Conservation (phyloP, 768 basidiomycete genomes). For the Collybia mongolica region DNA sequence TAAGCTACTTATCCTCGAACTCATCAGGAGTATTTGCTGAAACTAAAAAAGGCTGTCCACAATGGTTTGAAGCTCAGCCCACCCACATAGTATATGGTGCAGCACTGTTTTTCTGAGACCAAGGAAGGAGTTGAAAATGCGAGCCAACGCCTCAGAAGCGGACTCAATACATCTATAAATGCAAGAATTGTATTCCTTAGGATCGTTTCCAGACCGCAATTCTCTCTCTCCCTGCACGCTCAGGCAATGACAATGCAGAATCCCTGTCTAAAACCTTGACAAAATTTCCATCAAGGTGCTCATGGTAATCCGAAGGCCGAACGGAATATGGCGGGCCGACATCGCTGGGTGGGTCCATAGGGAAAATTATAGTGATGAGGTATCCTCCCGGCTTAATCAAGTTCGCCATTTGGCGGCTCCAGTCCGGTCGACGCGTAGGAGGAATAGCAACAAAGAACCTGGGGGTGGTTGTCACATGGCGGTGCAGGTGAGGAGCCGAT, state of each 20-base stretch:
- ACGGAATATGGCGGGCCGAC: conserved; percentile 66
- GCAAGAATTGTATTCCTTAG: conserved; percentile 1
- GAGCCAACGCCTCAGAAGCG: too few species aligned
- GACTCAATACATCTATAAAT: too few species aligned
- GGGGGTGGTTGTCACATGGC: neutral
- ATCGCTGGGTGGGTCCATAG: conserved; percentile 42
- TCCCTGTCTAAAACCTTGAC: conserved; percentile 51
- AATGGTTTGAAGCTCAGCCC: conserved; percentile 87
- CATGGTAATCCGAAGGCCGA: conserved; percentile 51
- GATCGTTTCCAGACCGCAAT: conserved; percentile 53
- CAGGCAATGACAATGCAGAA: conserved; percentile 37
- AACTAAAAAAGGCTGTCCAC: conserved; percentile 64
- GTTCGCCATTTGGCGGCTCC: conserved; percentile 56
- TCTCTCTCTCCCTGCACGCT: conserved; percentile 47
- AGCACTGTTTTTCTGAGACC: conserved; percentile 48
- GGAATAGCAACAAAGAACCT: conserved; percentile 77
- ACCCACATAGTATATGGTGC: conserved; percentile 76
- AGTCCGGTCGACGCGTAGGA: conserved; percentile 46
- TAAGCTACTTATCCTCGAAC: too few species aligned
- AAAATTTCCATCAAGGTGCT: conserved; percentile 48
- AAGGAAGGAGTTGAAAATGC: conserved; percentile 23
- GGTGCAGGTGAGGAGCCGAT: neutral
- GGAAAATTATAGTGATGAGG: conserved; percentile 60
- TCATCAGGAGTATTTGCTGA: conserved; percentile 15
- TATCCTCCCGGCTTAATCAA: conserved; percentile 62